Evolutionary conservation across 2,329 filamentous ascomycete species (phyloP), one percentile per base, ranked within the genome.

Genomic region (Pseudonectria foliicola): DNA sequence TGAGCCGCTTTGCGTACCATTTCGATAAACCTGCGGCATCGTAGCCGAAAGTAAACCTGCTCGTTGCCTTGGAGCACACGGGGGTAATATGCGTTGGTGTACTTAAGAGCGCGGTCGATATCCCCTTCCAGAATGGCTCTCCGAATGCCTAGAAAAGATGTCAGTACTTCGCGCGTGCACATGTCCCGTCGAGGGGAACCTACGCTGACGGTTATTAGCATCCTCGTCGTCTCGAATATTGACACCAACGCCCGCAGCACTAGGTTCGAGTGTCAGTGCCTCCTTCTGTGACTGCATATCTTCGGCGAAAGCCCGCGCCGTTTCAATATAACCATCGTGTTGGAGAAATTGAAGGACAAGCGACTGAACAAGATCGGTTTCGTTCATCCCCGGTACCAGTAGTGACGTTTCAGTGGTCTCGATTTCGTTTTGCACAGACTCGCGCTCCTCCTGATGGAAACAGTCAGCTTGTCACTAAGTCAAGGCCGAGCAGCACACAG

Each of bases 311-410:
- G 86, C 87, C 44, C 81, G 77, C 7, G 89, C 89, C 0, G 90
- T 95, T 47, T 95, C 90, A 7, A 95, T 82, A 48, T 95, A 96
- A 39, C 92, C 92, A 52, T 96, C 92, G 49, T 96, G 90, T 25
- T 89, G 85, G 11, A 98, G 67, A 48, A 94, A 96, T 60, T 95
- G 89, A 26, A 88, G 72, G 13, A 80, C 73, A 37, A 96, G 67
- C 48, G 84, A 76, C 55, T 95, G 88, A 25, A 95, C 78, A 31
- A 96, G 71, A 16, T 83, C 71, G 2, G 78, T 81, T 59, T 95
- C 90, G 41, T 74, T 77, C 43, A 85, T 66, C 3, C 71, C 70
- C 3, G 77, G 75, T 24, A 77, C 74, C 6, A 92, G 63, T 14
- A 59, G 67, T 18, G 73, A 67, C n/a, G 81, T 73, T 45, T 72